These are phyloP conservation scores for Debaryomyces nepalensis DNA, from an alignment of 1,139 yeast species.

Conservation along the genomic window DNA sequence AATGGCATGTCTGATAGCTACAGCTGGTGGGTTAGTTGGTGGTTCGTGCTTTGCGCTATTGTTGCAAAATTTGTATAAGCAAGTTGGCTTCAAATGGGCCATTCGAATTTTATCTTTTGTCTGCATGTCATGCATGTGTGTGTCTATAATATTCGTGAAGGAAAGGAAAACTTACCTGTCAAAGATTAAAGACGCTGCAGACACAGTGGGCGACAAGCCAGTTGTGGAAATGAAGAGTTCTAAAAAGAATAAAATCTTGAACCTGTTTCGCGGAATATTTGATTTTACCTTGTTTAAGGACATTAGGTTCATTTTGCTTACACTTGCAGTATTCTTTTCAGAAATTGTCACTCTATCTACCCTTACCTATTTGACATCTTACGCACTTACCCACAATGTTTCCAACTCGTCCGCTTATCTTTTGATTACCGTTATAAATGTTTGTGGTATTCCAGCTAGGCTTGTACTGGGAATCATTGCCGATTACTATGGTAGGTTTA, in stretches of 20 bases:
- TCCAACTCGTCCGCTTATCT: slow-evolving; percentile 46
- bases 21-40: slow-evolving; percentile 67
- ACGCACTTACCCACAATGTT: slow-evolving; percentile 50
- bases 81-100: slow-evolving; percentile 66
- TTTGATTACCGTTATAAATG: slow-evolving; percentile 50
- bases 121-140: slow-evolving; percentile 43
- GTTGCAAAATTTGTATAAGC: slow-evolving; percentile 49
- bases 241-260: slow-evolving; percentile 14
- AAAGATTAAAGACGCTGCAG: neutral
- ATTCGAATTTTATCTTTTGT: slow-evolving; percentile 58
- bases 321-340: slow-evolving; percentile 48
- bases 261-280: slow-evolving; percentile 30
- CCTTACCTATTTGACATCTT: slow-evolving; percentile 55
- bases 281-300: slow-evolving; percentile 51
- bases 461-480: slow-evolving; percentile 52
- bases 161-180: slow-evolving; percentile 34
- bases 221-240: neutral
- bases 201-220: too few relatives aligned
- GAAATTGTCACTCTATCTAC: slow-evolving; percentile 57
- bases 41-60: slow-evolving; percentile 63
- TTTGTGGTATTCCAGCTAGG: slow-evolving; percentile 53
- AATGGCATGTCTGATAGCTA: slow-evolving; percentile 58
- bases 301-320: slow-evolving; percentile 39
- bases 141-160: slow-evolving; percentile 47
- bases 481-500: slow-evolving; percentile 55